Percentiles rank a stretch among this genome's conserved stretches.
Evolutionary conservation across 176 grass and related monocot species (phyloP).

Genomic region (Carex pumila): DNA sequence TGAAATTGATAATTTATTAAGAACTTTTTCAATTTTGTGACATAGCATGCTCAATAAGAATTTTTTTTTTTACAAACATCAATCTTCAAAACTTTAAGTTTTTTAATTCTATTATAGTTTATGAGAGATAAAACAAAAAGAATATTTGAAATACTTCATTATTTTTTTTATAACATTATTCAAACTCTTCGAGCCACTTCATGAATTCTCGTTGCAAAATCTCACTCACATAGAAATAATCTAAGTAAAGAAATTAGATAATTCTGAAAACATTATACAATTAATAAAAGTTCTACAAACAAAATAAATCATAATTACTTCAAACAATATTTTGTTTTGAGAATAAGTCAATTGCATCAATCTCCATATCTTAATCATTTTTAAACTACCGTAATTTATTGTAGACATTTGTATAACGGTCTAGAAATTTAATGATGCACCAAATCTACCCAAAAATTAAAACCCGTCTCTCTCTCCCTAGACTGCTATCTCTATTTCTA

Average conservation of each 20-base stretch:
- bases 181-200: not conserved
- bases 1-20: too few relatives aligned
- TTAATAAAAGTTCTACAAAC: not conserved
- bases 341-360: not conserved
- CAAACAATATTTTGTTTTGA: not conserved
- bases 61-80: too few relatives aligned
- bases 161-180: not conserved
- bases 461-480: not conserved
- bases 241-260: not conserved
- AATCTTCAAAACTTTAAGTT: not conserved
- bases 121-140: not conserved
- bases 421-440: not conserved
- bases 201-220: not conserved
- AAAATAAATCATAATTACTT: not conserved
- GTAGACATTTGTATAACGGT: not conserved
- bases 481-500: not conserved
- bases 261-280: not conserved
- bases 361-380: too few relatives aligned
- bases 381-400: not conserved
- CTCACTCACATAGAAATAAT: not conserved
- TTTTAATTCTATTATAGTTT: not conserved
- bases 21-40: too few relatives aligned
- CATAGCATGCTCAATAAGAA: too few relatives aligned
- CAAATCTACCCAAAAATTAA: not conserved
- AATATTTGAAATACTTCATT: too few relatives aligned